phyloP scores from a whole-genome alignment of 352 stramenopile genomes.

The Ophiocytium majus region DNA sequence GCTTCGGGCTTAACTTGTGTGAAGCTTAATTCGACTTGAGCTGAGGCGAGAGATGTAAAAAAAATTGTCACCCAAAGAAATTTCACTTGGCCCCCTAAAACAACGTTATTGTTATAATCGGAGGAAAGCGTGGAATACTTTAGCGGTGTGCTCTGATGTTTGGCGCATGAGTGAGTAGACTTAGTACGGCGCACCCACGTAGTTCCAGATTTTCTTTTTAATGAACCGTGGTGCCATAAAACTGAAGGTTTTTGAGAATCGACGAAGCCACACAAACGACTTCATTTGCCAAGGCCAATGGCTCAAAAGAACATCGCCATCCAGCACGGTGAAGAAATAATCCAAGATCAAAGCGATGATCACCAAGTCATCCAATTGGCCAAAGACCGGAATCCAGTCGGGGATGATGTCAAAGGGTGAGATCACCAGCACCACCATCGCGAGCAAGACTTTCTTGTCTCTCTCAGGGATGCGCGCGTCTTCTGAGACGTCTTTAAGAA shows the following conservation, averaged over 20 bases:
- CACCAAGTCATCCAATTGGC: background rate
- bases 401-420: conserved; percentile 13
- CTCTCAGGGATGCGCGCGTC: background rate
- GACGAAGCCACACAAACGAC: background rate
- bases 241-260: background rate
- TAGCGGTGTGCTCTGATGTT: too few relatives aligned
- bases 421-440: background rate
- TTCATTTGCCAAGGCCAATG: conserved; percentile 11
- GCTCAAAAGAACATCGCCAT: background rate
- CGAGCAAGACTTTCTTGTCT: background rate
- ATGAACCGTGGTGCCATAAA: background rate
- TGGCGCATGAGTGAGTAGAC: background rate
- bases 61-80: too few relatives aligned
- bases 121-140: too few relatives aligned
- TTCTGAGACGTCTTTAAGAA: background rate
- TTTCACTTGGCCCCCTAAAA: too few relatives aligned
- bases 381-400: conserved; percentile 3
- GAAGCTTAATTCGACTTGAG: too few relatives aligned
- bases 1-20: too few relatives aligned
- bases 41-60: too few relatives aligned
- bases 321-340: conserved; percentile 11
- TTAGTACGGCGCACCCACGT: background rate
- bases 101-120: too few relatives aligned
- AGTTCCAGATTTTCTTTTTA: conserved; percentile 15
- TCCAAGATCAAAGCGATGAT: background rate